Conservation (phyloP, 2,329 filamentous ascomycete genomes). For the Orbilia brochopaga region DNA sequence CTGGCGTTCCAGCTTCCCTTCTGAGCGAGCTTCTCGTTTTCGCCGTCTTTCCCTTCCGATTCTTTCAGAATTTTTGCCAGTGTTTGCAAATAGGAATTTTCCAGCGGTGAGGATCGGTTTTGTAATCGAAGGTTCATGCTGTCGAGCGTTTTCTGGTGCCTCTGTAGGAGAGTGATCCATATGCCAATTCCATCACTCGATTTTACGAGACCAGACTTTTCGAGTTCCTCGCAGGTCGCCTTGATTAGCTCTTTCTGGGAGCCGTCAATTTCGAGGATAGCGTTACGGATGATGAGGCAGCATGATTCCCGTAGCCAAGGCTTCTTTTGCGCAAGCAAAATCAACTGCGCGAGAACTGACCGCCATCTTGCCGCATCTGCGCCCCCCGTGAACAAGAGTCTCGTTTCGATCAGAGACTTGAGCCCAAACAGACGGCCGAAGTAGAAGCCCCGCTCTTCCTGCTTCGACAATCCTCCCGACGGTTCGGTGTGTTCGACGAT, state of each 20-base stretch:
- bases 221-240: slow-evolving; percentile 68
- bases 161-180: slow-evolving; percentile 72
- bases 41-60: slow-evolving; percentile 44
- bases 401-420: slow-evolving; percentile 82
- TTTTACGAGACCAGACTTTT: slow-evolving; percentile 71
- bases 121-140: slow-evolving; percentile 33
- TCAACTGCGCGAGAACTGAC: slow-evolving; percentile 71
- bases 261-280: slow-evolving; percentile 55
- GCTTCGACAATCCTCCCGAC: slow-evolving; percentile 59
- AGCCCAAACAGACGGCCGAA: slow-evolving; percentile 87
- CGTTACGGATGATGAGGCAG: slow-evolving; percentile 65
- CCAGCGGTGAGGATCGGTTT: slow-evolving; percentile 36
- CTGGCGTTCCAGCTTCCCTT: slow-evolving; percentile 46
- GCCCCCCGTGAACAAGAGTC: slow-evolving; percentile 66
- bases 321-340: slow-evolving; percentile 78
- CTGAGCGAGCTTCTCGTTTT: slow-evolving; percentile 32
- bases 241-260: slow-evolving; percentile 67
- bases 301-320: slow-evolving; percentile 89
- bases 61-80: slow-evolving; percentile 41
- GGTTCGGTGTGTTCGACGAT: slow-evolving; percentile 50
- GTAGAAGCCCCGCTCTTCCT: slow-evolving; percentile 84
- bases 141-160: slow-evolving; percentile 57
- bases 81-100: slow-evolving; percentile 35
- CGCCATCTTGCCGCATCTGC: slow-evolving; percentile 62
- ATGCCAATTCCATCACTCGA: slow-evolving; percentile 88